Evolutionary conservation across 257 asterid species (phyloP).

Genomic region (Capsicum rhomboideum): DNA sequence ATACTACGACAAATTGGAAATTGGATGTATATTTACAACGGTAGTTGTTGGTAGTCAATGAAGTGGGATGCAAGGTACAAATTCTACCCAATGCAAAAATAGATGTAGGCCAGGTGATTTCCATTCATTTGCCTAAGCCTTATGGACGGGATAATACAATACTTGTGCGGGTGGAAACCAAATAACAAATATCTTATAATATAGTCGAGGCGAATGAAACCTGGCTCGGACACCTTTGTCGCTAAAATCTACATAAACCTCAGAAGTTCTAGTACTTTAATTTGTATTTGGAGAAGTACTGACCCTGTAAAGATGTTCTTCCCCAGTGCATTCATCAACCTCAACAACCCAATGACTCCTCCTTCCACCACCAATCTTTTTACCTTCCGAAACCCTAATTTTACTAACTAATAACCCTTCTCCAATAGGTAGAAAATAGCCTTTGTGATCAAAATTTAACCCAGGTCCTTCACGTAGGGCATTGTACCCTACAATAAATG

Average conservation of each 20-base stretch:
- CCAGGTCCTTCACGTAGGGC: slow-evolving; percentile 38
- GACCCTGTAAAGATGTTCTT: background rate
- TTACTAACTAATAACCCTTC: slow-evolving; percentile 51
- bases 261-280: background rate
- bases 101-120: background rate
- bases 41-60: too few relatives aligned
- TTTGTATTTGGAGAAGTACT: background rate
- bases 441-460: slow-evolving; percentile 15
- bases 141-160: background rate
- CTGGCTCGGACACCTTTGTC: background rate
- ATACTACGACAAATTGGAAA: background rate
- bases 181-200: background rate
- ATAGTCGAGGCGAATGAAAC: background rate
- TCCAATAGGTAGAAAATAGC: slow-evolving; percentile 60
- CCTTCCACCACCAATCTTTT: slow-evolving; percentile 7
- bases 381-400: background rate
- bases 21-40: background rate
- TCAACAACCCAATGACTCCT: slow-evolving; percentile 53
- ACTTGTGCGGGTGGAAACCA: background rate
- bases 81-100: background rate
- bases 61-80: background rate
- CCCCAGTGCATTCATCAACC: slow-evolving; percentile 13
- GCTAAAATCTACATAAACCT: background rate
- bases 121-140: background rate
- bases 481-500: slow-evolving; percentile 48